These are phyloP conservation scores for Mallotus repandus DNA, from an alignment of 441 rosid genomes.

Conservation along the genomic window DNA sequence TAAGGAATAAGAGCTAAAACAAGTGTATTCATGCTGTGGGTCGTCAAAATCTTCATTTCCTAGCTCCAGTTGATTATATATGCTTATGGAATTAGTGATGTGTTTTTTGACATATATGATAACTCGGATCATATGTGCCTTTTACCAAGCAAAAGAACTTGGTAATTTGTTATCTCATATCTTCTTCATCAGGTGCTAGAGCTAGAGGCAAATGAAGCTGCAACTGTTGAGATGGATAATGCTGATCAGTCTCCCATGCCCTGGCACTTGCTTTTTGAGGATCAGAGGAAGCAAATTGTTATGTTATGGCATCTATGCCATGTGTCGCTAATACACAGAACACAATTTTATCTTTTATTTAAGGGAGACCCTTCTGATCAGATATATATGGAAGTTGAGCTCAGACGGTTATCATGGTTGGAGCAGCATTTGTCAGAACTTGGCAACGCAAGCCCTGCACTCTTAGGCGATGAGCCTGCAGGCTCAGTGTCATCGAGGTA, in stretches of 20 bases:
- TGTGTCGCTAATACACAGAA: conserved; percentile 74
- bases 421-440: conserved; percentile 91
- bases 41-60: neutral
- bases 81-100: neutral
- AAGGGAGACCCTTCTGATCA: conserved; percentile 79
- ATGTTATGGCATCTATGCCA: conserved; percentile 98
- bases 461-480: conserved; percentile 86
- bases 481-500: conserved; percentile 83
- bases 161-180: neutral
- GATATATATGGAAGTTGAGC: conserved; percentile 95
- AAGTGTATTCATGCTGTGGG: neutral
- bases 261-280: conserved; percentile 70
- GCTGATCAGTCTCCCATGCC: conserved; percentile 56
- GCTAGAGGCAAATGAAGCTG: conserved; percentile 61
- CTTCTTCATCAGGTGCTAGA: conserved; percentile 62
- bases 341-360: conserved; percentile 80
- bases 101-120: too few species aligned
- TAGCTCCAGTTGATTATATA: neutral
- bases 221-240: conserved; percentile 34
- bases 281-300: conserved; percentile 76
- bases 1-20: too few species aligned
- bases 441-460: conserved; percentile 93
- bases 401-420: conserved; percentile 77
- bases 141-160: too few species aligned
- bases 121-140: too few species aligned